A percentile compares a stretch with the other conserved stretches of the same genome.
These are phyloP conservation scores for Hypoxylon intermedium DNA, from an alignment of 495 filamentous ascomycete species.

Conservation along the genomic window DNA sequence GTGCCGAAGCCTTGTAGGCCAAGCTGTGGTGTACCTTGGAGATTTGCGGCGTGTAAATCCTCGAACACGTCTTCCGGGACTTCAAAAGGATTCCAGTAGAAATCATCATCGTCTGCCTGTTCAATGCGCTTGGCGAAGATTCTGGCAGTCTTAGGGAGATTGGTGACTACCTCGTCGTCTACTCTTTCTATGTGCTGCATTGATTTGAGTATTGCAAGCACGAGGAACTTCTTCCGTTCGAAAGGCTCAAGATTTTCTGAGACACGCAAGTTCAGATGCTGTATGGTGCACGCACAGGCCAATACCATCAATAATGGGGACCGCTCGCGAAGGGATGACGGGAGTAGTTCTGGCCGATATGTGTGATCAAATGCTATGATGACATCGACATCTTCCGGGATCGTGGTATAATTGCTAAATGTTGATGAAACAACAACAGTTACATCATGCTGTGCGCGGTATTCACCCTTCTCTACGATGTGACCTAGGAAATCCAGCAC, in stretches of 20 bases:
- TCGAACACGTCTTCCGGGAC: slow-evolving; percentile 50
- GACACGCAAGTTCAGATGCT: slow-evolving; percentile 53
- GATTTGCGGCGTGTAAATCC: slow-evolving; percentile 31
- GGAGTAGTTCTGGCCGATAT: slow-evolving; percentile 37
- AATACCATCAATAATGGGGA: slow-evolving; percentile 44
- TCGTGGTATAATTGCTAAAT: slow-evolving; percentile 13
- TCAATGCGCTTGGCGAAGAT: slow-evolving; percentile 47
- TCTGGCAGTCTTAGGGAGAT: slow-evolving; percentile 45
- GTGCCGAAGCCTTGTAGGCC: slow-evolving; percentile 4
- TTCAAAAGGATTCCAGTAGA: slow-evolving; percentile 45
- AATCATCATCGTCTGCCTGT: slow-evolving; percentile 38
- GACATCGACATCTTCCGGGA: slow-evolving; percentile 41
- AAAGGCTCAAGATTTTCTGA: slow-evolving; percentile 39
- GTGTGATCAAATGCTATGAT: slow-evolving; percentile 53
- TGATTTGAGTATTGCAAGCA: slow-evolving; percentile 43
- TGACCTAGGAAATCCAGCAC: slow-evolving; percentile 50
- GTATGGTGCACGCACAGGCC: slow-evolving; percentile 50
- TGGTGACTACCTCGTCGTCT: slow-evolving; percentile 21
- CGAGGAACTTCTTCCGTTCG: slow-evolving; percentile 51
- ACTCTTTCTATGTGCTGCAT: slow-evolving; percentile 43
- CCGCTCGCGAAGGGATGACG: slow-evolving; percentile 11
- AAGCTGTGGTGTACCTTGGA: slow-evolving; percentile 22
- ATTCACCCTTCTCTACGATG: slow-evolving; percentile 41
- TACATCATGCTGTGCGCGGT: slow-evolving; percentile 24
- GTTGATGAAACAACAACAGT: slow-evolving; percentile 39